Evolutionary conservation across 257 asterid species (phyloP), one percentile per base, ranked within the genome.

Genomic region (Mentha longifolia): DNA sequence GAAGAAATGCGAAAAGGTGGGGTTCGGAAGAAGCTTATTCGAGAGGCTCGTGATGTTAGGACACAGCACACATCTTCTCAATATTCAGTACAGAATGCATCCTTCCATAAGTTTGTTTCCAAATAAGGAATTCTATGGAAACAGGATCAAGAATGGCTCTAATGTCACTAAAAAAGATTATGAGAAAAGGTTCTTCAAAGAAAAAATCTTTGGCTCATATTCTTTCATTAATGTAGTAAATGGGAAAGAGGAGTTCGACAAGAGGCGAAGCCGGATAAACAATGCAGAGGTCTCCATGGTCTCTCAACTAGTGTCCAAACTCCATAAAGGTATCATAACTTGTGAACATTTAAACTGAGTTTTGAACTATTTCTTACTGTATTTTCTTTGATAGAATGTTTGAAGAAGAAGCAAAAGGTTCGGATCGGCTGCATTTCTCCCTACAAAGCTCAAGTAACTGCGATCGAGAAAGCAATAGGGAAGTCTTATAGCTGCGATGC

Each of bases 401-500:
- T 20, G 65, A 47, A 63, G 11, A 81, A 79, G 3, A 81, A 76
- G 79, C 52, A 80, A 71, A 85, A 70, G 80, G 74, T 84, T 2
- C 75, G 89, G 43, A 83, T 90, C 72, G 96, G 95, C 46, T 85
- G 91, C 80, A 83, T 90, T 71, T 90, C 96, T 12, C 92, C 95
- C 0, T 90, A 90, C 79, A 82, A 83, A 67, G 95, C 92, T 65
- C 95, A 88, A 74, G 92, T 86, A n/a, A 64, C 6, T n/a, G n/a
- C n/a, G n/a, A n/a, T n/a, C n/a, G n/a, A n/a, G n/a, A n/a, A n/a
- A n/a, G n/a, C n/a, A n/a, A n/a, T n/a, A n/a, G n/a, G n/a, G n/a
- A n/a, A n/a, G n/a, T n/a, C n/a, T n/a, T n/a, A n/a, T n/a, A n/a
- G n/a, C n/a, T n/a, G n/a, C n/a, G n/a, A n/a, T n/a, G n/a, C n/a